Base-by-base conservation (phyloP, 371 early-diverging fungal genomes). In the Lichtheimia ramosa region DNA sequence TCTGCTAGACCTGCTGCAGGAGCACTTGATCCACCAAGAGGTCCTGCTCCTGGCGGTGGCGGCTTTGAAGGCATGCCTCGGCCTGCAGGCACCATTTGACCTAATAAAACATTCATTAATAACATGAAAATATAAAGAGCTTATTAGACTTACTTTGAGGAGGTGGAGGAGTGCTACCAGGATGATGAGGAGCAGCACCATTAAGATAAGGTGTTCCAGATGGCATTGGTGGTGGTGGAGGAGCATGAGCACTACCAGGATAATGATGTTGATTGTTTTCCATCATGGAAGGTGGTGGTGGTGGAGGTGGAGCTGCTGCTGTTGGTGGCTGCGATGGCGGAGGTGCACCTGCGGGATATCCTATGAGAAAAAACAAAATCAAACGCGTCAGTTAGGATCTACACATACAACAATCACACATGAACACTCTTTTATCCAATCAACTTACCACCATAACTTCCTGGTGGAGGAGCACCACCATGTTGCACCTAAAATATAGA, bases 151-250 rank as follows among this genome's bases (percentile, higher is more conserved):
- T 62, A 62, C 55, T 24, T 41, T 53, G 54, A 39, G 54, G 60
- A 40, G 58, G 51, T 46, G 63, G 57, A 43, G 74, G 75, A 5
- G 75, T 71, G 43, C 75, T 70, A 52, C 62, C 71, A 1, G 73
- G 68, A 48, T 70, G 79, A 34, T 75, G 69, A 56, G 71, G 74
- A 14, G 73, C 65, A 16, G 68, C 66, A 18, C 74, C 75, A 54
- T 75, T 74, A 63, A 75, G 71, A 49, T 75, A 75, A 51, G 74
- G 70, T 53, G 70, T 58, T 21, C 67, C 65, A 15, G 62, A 34
- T 18, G 61, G 42, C 43, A 56, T 51, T 13, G 73, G 67, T 40
- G 59, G 62, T 43, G 61, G 54, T 3, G 55, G 53, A 46, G 56
- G 57, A 27, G 28, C 57, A 51, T 40, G 23, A 15, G 54, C 50